These are phyloP conservation scores for Clitopilus hobsonii DNA, from an alignment of 768 basidiomycete genomes.

Conservation along the genomic window DNA sequence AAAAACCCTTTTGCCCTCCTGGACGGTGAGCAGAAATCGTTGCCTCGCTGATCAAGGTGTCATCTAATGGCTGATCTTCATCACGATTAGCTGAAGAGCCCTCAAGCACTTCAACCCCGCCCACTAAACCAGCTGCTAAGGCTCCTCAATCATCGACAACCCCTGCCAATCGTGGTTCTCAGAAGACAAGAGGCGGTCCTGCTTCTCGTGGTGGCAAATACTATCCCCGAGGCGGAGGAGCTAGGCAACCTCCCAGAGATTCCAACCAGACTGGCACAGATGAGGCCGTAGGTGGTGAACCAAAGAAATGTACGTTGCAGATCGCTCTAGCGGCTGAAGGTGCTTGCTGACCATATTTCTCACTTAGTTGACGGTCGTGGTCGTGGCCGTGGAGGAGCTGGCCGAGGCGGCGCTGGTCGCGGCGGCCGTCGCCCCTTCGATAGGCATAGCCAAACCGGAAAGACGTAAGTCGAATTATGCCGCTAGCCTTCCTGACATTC, in stretches of 20 bases:
- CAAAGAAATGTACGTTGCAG: slow-evolving; percentile 32
- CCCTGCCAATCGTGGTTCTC: slow-evolving; percentile 34
- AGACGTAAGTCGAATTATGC: slow-evolving; percentile 54
- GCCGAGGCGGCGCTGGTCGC: slow-evolving; percentile 33
- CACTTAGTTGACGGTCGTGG: slow-evolving; percentile 43
- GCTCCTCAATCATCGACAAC: slow-evolving; percentile 32
- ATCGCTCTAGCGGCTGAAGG: neutral
- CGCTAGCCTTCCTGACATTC: neutral
- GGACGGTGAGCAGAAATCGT: slow-evolving; percentile 48
- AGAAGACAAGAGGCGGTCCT: slow-evolving; percentile 51
- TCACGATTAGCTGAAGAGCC: slow-evolving; percentile 38
- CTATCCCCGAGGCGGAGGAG: slow-evolving; percentile 55
- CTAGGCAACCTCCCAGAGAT: slow-evolving; percentile 34
- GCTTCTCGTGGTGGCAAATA: slow-evolving; percentile 66
- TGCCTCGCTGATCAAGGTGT: slow-evolving; percentile 11
- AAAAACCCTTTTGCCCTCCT: slow-evolving; percentile 83
- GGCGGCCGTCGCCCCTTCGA: slow-evolving; percentile 78
- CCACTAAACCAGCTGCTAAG: slow-evolving; percentile 25
- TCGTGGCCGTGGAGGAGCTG: slow-evolving; percentile 47
- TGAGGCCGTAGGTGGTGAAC: slow-evolving; percentile 26
- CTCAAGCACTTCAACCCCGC: slow-evolving; percentile 37
- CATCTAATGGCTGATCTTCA: slow-evolving; percentile 11
- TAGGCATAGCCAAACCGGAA: slow-evolving; percentile 83
- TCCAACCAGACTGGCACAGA: slow-evolving; percentile 38
- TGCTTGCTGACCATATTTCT: slow-evolving; percentile 1